phyloP scores from a whole-genome alignment of 2,329 filamentous ascomycete genomes.

The Penicillium expansum region DNA sequence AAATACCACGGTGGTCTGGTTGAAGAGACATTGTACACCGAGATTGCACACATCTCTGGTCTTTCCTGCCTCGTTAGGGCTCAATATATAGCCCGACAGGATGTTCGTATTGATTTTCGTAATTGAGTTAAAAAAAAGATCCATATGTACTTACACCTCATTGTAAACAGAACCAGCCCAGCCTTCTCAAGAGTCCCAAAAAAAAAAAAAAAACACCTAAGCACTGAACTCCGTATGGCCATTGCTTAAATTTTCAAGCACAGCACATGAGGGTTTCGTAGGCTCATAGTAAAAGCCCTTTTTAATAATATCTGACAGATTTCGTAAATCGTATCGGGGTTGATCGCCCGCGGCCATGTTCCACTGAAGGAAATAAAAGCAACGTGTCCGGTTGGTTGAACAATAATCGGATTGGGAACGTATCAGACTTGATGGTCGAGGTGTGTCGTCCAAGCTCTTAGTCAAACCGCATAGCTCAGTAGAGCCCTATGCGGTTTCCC shows the following conservation, averaged over 20 bases:
- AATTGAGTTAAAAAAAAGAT: background rate
- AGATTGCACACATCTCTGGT: background rate
- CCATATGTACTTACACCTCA: background rate
- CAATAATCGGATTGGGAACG: background rate
- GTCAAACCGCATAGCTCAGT: slow-evolving; percentile 44
- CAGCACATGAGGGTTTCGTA: background rate
- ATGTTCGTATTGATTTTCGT: background rate
- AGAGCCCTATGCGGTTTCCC: slow-evolving; percentile 75
- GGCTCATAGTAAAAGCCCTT: background rate
- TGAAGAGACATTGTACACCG: background rate
- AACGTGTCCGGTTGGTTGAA: slow-evolving; percentile 5
- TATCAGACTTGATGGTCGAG: background rate
- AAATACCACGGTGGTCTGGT: background rate
- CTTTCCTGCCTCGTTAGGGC: background rate
- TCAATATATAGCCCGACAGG: background rate
- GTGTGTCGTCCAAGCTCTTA: background rate
- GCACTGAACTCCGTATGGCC: background rate
- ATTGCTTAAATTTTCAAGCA: background rate
- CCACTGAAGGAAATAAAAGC: background rate
- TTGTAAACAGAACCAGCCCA: background rate
- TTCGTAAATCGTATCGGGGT: slow-evolving; percentile 5
- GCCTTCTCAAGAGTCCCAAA: background rate
- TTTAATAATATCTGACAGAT: background rate
- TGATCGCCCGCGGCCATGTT: background rate
- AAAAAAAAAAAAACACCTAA: background rate